Base-by-base conservation (phyloP, 257 asterid genomes). In the Nemophila menziesii region DNA sequence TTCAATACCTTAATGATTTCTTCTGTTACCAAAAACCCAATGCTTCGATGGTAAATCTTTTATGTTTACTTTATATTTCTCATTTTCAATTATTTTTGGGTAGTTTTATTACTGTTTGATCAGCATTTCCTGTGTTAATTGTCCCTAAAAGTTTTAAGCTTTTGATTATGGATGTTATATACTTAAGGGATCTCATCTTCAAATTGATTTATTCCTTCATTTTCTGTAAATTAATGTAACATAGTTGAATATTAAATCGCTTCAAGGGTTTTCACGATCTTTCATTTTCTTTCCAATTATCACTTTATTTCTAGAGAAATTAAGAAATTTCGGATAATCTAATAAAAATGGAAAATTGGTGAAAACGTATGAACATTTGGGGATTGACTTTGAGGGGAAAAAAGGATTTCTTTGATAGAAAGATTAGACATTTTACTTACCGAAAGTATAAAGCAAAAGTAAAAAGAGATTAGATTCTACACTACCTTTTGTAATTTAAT, bases 1-100 rank as follows among this genome's bases (percentile, higher is more conserved):
- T 38, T 21, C 60, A 54, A 21, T 51, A 43, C 20, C 16, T 43
- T 44, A 49, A 33, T n/a, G 51, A 54, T 17, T 54, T 54, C 44
- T 34, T 8, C 16, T 29, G 50, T 45, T 54, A 44, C 9, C 60
- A 44, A 33, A 54, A 54, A 24, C 44, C 38, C 26, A 44, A 43
- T 44, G 44, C 34, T 43, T 43, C 60, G 11, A 43, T 44, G 60
- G 60, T 54, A 46, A 54, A 8, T 6, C 11, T 17, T 33, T 17
- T 14, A 9, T 16, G 6, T 20, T 6, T 40, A 4, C 0, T 7
- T n/a, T 14, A 12, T 33, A 11, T 14, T 12, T n/a, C 20, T 17
- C 9, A 33, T 49, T 17, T 49, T 3, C 14, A 17, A 11, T 11
- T 9, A 5, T 26, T 27, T 15, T 27, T 27, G 16, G 10, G 17